A percentile compares a stretch with the other conserved stretches of the same genome.
Evolutionary conservation across 176 grass and related monocot genomes (phyloP).

Genomic region (Musa troglodytarum): DNA sequence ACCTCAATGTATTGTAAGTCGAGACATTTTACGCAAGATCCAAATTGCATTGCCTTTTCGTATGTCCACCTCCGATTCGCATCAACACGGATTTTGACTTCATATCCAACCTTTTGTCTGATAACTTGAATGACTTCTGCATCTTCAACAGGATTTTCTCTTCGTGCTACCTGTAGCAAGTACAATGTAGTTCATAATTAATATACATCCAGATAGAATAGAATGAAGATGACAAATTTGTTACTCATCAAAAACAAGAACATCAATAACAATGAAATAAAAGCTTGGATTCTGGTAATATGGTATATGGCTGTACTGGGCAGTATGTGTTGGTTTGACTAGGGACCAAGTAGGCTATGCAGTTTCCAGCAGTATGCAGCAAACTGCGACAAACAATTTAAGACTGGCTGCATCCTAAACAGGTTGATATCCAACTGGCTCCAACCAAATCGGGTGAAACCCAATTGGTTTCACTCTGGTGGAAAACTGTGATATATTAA

Average conservation of each 20-base stretch:
- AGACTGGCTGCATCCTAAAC: background rate
- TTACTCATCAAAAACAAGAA: background rate
- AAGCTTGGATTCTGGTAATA: background rate
- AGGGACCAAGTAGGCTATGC: background rate
- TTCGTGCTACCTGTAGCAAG: slow-evolving; percentile 60
- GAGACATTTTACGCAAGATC: slow-evolving; percentile 46
- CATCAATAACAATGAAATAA: background rate
- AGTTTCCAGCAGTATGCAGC: background rate
- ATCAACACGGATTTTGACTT: slow-evolving; percentile 81
- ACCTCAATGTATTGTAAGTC: slow-evolving; percentile 85
- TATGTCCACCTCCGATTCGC: slow-evolving; percentile 90
- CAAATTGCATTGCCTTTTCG: slow-evolving; percentile 75
- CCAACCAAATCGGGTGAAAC: background rate
- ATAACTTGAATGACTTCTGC: slow-evolving; percentile 59
- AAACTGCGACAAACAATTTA: background rate
- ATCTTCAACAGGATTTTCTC: slow-evolving; percentile 72
- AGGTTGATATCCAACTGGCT: background rate
- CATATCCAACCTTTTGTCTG: slow-evolving; percentile 65
- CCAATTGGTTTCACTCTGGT: no score
- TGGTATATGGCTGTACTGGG: background rate
- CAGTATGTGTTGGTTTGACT: background rate
- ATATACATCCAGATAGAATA: background rate
- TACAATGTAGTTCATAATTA: background rate
- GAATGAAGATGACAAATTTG: background rate
- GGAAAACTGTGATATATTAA: no score